Base-by-base conservation (phyloP, 495 filamentous ascomycete genomes). In the Aspergillus egyptiacus region DNA sequence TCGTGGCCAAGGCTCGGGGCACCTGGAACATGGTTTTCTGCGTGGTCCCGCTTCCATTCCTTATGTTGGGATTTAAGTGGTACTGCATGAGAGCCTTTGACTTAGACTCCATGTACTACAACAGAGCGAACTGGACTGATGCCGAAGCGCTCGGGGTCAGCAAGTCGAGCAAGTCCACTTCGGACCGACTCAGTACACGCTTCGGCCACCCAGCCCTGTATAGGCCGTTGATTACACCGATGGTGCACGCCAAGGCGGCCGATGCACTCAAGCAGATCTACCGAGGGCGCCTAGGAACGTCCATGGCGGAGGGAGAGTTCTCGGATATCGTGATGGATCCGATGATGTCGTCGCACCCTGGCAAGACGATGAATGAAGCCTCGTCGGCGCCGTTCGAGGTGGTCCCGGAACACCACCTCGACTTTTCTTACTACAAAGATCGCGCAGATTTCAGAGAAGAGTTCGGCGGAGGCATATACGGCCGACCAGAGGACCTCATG, bases 151-250 rank as follows among this genome's bases (percentile, higher is more conserved):
- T 78, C n/a, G 69, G 62, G n/a, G 61, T 63, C 5, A 60, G 62
- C 11, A 76, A 73, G 14, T 51, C 62, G 10, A 64, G 71, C 59
- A 75, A 76, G 51, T 78, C 77, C 51, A 65, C 70, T 2, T 80
- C 74, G 33, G 89, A 94, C 46, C 83, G 86, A 17, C 79, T 97
- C 3, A 84, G 76, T 28, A 75, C 82, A 32, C 81, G 88, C 32
- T 98, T 95, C 65, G 90, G 90, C 4, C 87, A 97, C 61, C 93
- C 93, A 13, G 91, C 86, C 10, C 80, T 98, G 15, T 95, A 87
- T 69, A 86, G 85, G 56, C 83, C 85, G 6, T 78, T 98, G 39
- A 87, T 91, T 55, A 94, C 88, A 0, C 93, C 93, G 0, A 98
- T 98, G 93, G 91, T 98, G 9, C 86, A 93, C 53, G 87, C 87